Conservation (phyloP, 768 basidiomycete species). For the Boletus vinaceobasis region DNA sequence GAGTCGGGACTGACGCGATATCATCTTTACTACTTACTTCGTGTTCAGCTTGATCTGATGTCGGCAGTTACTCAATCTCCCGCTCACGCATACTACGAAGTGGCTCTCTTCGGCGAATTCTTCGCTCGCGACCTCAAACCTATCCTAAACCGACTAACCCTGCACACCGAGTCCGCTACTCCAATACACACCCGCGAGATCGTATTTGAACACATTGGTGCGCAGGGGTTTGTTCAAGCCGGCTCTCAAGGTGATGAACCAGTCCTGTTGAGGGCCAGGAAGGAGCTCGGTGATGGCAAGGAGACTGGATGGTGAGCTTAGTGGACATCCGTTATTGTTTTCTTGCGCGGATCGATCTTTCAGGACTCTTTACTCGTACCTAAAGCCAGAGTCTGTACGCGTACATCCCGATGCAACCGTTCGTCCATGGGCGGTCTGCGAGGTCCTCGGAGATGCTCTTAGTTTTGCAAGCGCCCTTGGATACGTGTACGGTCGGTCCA, state of each 20-base stretch:
- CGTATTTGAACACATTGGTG: constrained; percentile 78
- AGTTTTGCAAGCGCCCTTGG: constrained; percentile 80
- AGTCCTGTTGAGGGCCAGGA: constrained; percentile 66
- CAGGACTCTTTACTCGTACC: constrained; percentile 76
- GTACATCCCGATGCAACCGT: constrained; percentile 86
- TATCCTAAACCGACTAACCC: constrained; percentile 76
- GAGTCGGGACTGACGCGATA: not conserved
- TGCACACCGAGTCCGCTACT: constrained; percentile 75
- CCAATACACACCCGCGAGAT: constrained; percentile 74
- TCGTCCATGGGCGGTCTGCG: constrained; percentile 77
- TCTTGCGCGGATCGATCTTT: not conserved
- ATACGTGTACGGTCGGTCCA: constrained; percentile 51
- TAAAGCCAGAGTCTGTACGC: constrained; percentile 81
- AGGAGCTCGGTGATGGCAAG: constrained; percentile 59
- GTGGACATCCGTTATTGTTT: not conserved
- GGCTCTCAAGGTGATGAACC: constrained; percentile 53
- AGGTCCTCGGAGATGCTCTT: constrained; percentile 75
- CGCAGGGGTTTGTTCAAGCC: constrained; percentile 54
- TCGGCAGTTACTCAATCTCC: constrained; percentile 26
- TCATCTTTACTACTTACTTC: not conserved
- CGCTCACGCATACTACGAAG: constrained; percentile 73
- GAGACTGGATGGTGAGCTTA: constrained; percentile 57
- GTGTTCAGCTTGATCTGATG: constrained; percentile 8
- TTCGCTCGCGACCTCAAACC: constrained; percentile 71
- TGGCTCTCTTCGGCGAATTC: constrained; percentile 81